Evolutionary conservation across 352 stramenopile genomes (phyloP), one percentile per base, ranked within the genome.

Genomic region (Phytophthora pistaciae): DNA sequence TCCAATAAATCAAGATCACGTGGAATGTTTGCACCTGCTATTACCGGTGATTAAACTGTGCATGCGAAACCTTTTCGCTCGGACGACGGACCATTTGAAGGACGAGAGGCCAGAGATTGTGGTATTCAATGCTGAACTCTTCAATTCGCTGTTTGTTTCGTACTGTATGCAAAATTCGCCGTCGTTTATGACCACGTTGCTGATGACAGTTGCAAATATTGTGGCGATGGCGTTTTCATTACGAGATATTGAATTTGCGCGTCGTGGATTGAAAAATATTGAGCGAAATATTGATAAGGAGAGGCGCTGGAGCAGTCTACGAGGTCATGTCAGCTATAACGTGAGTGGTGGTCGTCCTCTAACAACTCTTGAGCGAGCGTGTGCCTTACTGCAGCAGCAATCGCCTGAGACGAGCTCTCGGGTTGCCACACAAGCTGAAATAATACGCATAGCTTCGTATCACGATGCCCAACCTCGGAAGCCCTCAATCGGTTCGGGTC

Each of bases 111-210:
- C 50, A 18, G 53, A 52, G 18, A 16, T 55, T 1, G 18, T 68
- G 3, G 50, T 67, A 0, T 67, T 60, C 38, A 55, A 55, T 14
- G 53, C n/a, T 7, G 61, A 68, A 21, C 25, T 68, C 2, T 62
- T 56, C 29, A 38, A 49, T 16, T 25, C 61, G 3, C 27, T 68
- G 0, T 68, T 62, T 27, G 11, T 56, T 5, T 44, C 38, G 1
- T 68, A 56, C n/a, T 56, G 61, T 3, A 61, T 67, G 60, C 60
- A 67, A 3, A 67, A 67, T 11, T 67, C 61, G 3, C 61, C 61
- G 1, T 62, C 53, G 13, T 20, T 68, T 13, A 62, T 38, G 50
- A 56, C 20, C 11, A 68, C 50, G 6, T 10, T 68, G 4, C 52
- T 55, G n/a, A 23, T 68, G 3, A 62, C 56, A 38, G 2, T 38